Percentiles rank a stretch among this genome's conserved stretches.
Conservation (phyloP, 331 rosid genomes). For the Acacia concinna region DNA sequence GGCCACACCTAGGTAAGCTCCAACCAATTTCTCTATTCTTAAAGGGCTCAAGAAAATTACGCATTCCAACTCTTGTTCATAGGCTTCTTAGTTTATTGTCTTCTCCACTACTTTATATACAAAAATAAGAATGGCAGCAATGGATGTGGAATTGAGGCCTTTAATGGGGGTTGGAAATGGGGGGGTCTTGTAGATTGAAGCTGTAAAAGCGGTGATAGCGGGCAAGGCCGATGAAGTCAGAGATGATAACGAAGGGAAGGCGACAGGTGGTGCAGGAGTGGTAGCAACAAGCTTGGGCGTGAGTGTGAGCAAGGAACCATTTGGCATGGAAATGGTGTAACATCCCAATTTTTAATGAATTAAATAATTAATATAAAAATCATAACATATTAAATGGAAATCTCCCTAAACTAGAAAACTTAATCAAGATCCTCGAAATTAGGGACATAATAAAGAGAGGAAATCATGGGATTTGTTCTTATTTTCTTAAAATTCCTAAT, state of each 20-base stretch:
- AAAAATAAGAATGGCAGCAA: conserved; percentile 67
- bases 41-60: conserved; percentile 75
- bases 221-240: conserved; percentile 57
- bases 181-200: conserved; percentile 46
- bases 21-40: conserved; percentile 66
- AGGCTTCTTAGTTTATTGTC: neutral
- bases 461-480: no score
- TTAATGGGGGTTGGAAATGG: conserved; percentile 44
- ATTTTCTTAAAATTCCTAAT: no score
- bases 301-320: conserved; percentile 77
- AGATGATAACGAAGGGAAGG: conserved; percentile 47
- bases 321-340: conserved; percentile 89
- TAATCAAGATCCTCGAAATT: no score
- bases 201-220: conserved; percentile 59
- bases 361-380: no score
- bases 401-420: no score
- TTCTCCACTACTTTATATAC: conserved; percentile 34
- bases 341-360: no score
- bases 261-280: conserved; percentile 40
- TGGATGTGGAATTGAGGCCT: conserved; percentile 59
- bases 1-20: conserved; percentile 70
- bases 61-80: conserved; percentile 52
- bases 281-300: conserved; percentile 44
- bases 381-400: no score
- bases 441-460: no score